These are phyloP conservation scores for Sarocladiaceae sp. DNA, from an alignment of 2,329 filamentous ascomycete genomes.

Conservation along the genomic window DNA sequence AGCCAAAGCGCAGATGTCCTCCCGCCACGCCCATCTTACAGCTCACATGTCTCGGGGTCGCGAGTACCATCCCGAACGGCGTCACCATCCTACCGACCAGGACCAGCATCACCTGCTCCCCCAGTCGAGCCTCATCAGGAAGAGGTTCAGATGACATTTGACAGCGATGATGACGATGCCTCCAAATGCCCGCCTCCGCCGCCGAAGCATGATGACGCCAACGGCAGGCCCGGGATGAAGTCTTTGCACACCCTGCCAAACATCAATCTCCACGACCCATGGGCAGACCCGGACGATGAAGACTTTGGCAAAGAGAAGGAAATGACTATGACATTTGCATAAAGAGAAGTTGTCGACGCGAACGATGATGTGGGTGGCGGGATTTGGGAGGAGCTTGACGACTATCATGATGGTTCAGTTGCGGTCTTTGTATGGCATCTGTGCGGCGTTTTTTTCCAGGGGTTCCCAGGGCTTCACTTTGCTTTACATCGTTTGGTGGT, in stretches of 20 bases:
- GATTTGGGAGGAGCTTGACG: no score
- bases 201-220: constrained; percentile 25
- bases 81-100: background rate
- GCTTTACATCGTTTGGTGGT: no score
- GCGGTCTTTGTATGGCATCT: no score
- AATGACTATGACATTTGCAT: constrained; percentile 78
- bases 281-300: constrained; percentile 62
- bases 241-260: constrained; percentile 43
- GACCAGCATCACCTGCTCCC: background rate
- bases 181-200: constrained; percentile 15
- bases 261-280: constrained; percentile 53
- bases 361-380: no score
- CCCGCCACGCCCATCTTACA: constrained; percentile 4
- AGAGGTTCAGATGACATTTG: constrained; percentile 65
- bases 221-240: constrained; percentile 22
- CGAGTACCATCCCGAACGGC: background rate
- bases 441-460: no score
- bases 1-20: constrained; percentile 8
- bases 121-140: constrained; percentile 26
- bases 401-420: no score
- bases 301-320: constrained; percentile 68
- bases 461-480: no score
- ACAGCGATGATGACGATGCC: constrained; percentile 43
- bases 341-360: no score
- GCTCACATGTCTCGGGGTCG: constrained; percentile 4